phyloP scores from a whole-genome alignment of 306 rosid species.

The Acacia melanoxylon region DNA sequence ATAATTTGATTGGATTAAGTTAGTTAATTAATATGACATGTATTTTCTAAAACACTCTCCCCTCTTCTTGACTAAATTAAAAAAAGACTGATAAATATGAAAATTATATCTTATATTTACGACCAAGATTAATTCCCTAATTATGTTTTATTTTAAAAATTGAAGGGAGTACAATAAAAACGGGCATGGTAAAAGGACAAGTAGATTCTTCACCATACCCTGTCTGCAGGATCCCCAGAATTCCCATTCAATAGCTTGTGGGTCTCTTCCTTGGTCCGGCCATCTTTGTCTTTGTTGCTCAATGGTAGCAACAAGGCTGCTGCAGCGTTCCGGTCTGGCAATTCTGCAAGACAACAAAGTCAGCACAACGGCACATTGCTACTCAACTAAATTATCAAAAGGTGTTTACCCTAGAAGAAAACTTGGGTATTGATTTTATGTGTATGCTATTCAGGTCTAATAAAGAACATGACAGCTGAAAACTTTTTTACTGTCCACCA shows the following conservation, averaged over 20 bases:
- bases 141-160: no score
- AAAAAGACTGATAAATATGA: no score
- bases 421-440: neutral
- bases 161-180: neutral
- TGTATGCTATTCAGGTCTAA: neutral
- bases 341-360: conserved; percentile 57
- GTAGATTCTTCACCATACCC: conserved; percentile 51
- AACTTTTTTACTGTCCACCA: neutral
- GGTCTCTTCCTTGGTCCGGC: conserved; percentile 80
- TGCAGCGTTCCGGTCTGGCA: conserved; percentile 76
- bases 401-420: neutral
- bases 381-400: neutral
- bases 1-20: no score
- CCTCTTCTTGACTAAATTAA: no score
- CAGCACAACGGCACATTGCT: conserved; percentile 26
- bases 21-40: no score
- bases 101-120: no score
- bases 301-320: conserved; percentile 64
- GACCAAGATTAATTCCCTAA: no score
- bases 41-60: no score
- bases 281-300: conserved; percentile 73
- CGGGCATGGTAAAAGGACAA: conserved; percentile 16
- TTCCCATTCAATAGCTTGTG: conserved; percentile 93
- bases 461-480: neutral
- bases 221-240: conserved; percentile 75